Conservation (phyloP, 2,329 filamentous ascomycete genomes). For the Alternaria hordeiaustralica region DNA sequence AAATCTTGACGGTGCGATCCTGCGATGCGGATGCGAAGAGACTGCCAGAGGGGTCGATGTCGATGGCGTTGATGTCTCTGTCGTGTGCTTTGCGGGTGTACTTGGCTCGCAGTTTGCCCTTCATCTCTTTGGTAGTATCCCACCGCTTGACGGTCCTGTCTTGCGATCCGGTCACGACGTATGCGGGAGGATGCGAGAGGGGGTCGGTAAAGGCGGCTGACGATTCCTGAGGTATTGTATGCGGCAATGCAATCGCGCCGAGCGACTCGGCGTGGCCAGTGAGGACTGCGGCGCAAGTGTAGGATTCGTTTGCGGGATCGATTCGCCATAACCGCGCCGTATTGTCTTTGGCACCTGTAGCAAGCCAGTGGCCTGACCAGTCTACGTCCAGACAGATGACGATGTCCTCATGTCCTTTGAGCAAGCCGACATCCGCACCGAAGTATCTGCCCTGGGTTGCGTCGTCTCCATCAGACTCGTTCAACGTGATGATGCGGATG, state of each 20-base stretch:
- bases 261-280: conserved; percentile 94
- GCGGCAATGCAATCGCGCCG: conserved; percentile 85
- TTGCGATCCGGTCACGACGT: conserved; percentile 89
- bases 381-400: conserved; percentile 94
- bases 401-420: conserved; percentile 93
- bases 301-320: conserved; percentile 76
- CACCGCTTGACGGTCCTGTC: conserved; percentile 95
- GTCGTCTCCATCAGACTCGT: conserved; percentile 35
- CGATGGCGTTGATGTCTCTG: conserved; percentile 97
- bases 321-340: conserved; percentile 89
- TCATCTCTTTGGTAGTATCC: conserved; percentile 67
- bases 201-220: conserved; percentile 76
- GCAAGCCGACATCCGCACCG: conserved; percentile 83
- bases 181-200: conserved; percentile 79
- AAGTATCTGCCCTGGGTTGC: conserved; percentile 67
- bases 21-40: conserved; percentile 96
- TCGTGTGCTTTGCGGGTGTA: conserved; percentile 97
- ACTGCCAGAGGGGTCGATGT: conserved; percentile 74
- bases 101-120: conserved; percentile 67
- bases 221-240: conserved; percentile 68
- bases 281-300: conserved; percentile 79
- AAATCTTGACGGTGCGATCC: conserved; percentile 96
- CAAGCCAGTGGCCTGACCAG: conserved; percentile 97
- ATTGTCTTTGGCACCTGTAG: conserved; percentile 96
- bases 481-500: conserved; percentile 81